Base-by-base conservation (phyloP, 768 basidiomycete species). In the Tulasnella sp. region DNA sequence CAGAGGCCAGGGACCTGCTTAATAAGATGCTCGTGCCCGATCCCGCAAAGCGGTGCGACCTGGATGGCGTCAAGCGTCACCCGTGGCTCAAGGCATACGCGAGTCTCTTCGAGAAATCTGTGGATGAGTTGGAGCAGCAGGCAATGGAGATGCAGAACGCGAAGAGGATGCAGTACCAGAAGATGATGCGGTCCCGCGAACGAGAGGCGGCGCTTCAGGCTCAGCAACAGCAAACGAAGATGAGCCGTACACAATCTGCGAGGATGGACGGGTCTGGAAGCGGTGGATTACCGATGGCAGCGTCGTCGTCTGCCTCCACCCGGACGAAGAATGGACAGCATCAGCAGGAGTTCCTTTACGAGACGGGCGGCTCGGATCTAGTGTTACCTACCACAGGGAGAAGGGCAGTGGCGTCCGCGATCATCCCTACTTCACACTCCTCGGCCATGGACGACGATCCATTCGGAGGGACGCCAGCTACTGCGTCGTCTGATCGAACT, bases 11-110 rank as follows among this genome's bases (percentile, higher is more conserved):
- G 51, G 83, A 92, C 67, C 78, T 98, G 19, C 77, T 98, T 5
- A 77, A 81, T 58, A 80, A 84, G 70, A 98, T 98, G 94, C 86
- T 98, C 60, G 93, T 97, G 2, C 90, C 94, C 7, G 90, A 96
- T 65, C 94, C 94, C 4, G 75, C 77, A 17, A 79, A 80, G 29
- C 84, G 95, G 45, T 87, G 88, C 47, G 83, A 83, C 61, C 77
- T 97, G 41, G 73, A 77, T 9, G 73, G 76, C 0, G 84, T 99
- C 65, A 96, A 95, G 90, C 75, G 72, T 11, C 96, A 98, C 69
- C 78, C 81, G 3, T 99, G 95, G 95, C 76, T 98, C 23, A 73
- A 74, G 0, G 77, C 82, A 3, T 86, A 88, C 65, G 73, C 75
- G 2, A 69, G 73, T 13, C 67, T 80, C 2, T 95, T 97, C 71